Evolutionary conservation across 2,329 filamentous ascomycete genomes (phyloP).

Genomic region (Tetracladium maxilliforme): DNA sequence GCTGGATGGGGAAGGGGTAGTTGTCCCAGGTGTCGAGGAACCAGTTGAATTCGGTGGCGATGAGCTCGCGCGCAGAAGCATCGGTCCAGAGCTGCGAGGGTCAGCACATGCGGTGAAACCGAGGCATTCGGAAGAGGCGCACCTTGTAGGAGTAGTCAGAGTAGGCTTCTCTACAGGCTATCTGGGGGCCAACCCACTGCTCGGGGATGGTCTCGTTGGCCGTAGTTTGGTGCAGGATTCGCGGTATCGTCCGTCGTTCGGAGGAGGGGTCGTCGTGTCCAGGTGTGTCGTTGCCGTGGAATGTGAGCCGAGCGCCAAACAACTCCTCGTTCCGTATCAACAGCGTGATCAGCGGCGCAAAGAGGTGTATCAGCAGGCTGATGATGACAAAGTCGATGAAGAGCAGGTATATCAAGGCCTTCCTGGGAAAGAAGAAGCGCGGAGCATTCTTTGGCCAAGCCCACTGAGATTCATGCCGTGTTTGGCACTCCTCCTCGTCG

Average conservation of each 20-base stretch:
- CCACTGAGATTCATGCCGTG: conserved; percentile 10
- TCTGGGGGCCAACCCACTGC: conserved; percentile 51
- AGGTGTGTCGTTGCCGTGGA: conserved; percentile 50
- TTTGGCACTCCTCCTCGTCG: conserved; percentile 13
- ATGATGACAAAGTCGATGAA: conserved; percentile 51
- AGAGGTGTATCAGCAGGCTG: conserved; percentile 46
- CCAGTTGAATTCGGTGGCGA: conserved; percentile 61
- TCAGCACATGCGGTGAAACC: conserved; percentile 1
- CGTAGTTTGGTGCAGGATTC: conserved; percentile 69
- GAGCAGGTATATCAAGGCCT: conserved; percentile 39
- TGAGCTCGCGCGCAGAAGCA: conserved; percentile 53
- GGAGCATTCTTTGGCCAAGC: conserved; percentile 10
- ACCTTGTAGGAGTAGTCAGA: conserved; percentile 61
- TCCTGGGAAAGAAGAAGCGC: conserved; percentile 9
- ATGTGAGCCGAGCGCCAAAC: conserved; percentile 50
- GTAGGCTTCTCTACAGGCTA: conserved; percentile 52
- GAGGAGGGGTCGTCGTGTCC: conserved; percentile 45
- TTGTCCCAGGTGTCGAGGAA: conserved; percentile 61
- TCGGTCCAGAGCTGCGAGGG: conserved; percentile 58
- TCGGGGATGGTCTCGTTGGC: conserved; percentile 53
- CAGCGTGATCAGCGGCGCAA: conserved; percentile 57
- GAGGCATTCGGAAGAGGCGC: conserved; percentile 8
- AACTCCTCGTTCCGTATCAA: conserved; percentile 57
- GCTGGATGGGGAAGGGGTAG: conserved; percentile 63
- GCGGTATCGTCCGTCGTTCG: conserved; percentile 51